These are phyloP conservation scores for Apiospora arundinis DNA, from an alignment of 2,329 filamentous ascomycete species.

Conservation along the genomic window DNA sequence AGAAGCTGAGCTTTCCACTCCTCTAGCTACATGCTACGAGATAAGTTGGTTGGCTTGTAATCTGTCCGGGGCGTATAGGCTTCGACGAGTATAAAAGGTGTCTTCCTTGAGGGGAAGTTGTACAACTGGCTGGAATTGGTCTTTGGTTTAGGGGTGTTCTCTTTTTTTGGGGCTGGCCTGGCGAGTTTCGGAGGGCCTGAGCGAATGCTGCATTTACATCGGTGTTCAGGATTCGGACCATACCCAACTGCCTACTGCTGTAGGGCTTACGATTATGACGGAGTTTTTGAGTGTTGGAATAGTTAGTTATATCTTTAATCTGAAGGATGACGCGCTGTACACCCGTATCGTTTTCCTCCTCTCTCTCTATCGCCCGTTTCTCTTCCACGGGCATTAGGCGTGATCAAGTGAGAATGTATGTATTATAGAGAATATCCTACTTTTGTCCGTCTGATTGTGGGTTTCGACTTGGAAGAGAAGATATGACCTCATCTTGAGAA, in stretches of 20 bases:
- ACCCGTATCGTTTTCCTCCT: neutral
- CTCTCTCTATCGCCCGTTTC: neutral
- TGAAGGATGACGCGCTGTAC: neutral
- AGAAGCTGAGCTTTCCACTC: conserved; percentile 25
- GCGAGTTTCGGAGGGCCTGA: conserved; percentile 18
- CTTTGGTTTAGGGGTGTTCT: conserved; percentile 1
- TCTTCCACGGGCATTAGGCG: neutral
- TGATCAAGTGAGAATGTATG: neutral
- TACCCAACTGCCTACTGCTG: conserved; percentile 12
- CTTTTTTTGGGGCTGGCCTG: neutral
- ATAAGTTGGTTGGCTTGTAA: neutral
- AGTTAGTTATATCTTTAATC: conserved; percentile 1
- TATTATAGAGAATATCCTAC: neutral
- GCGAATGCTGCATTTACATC: conserved; percentile 23
- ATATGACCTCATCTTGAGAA: neutral
- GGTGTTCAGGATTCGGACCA: conserved; percentile 22
- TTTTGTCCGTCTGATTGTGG: neutral
- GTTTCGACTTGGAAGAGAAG: neutral
- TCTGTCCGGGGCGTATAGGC: neutral
- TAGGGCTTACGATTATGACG: conserved; percentile 10
- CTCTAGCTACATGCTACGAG: neutral
- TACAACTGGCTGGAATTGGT: conserved; percentile 16
- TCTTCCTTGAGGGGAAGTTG: conserved; percentile 5
- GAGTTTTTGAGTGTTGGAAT: conserved; percentile 6
- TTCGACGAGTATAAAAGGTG: neutral